Percentiles rank a stretch among this genome's conserved stretches.
Conservation (phyloP, 176 grass and related monocot genomes). For the Oropetium thomaeum region DNA sequence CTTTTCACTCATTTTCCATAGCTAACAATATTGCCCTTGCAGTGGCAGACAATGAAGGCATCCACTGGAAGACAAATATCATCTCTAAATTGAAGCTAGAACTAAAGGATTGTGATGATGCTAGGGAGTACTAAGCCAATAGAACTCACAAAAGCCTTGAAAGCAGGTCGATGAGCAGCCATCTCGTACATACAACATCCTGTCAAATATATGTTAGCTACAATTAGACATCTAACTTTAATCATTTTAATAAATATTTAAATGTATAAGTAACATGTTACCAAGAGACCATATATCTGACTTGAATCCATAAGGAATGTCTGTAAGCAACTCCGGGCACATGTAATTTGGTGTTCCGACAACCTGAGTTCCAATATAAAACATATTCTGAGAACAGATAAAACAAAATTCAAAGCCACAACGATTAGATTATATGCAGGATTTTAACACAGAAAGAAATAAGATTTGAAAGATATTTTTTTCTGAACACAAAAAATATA, state of each 20-base stretch:
- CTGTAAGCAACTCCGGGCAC: constrained; percentile 95
- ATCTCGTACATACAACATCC: constrained; percentile 99
- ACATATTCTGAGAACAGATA: constrained; percentile 15
- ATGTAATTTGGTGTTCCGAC: constrained; percentile 99
- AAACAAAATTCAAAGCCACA: neutral
- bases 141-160: constrained; percentile 98
- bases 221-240: constrained; percentile 13
- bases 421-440: neutral
- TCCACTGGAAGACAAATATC: constrained; percentile 10
- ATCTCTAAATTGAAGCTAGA: constrained; percentile 1
- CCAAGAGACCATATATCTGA: constrained; percentile 99
- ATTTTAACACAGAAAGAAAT: constrained; percentile 10
- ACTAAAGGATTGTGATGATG: neutral
- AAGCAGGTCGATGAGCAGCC: constrained; percentile 94
- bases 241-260: constrained; percentile 18
- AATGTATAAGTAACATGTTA: constrained; percentile 42
- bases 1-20: neutral
- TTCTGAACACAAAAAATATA: neutral
- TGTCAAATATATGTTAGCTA: constrained; percentile 33
- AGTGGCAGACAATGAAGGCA: neutral
- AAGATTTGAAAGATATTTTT: neutral
- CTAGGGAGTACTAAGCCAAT: constrained; percentile 1
- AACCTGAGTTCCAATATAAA: constrained; percentile 51
- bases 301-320: constrained; percentile 99
- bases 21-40: constrained; percentile 10